Evolutionary conservation across 192 early-diverging fungal species (phyloP).

Genomic region (Entomortierella lignicola): DNA sequence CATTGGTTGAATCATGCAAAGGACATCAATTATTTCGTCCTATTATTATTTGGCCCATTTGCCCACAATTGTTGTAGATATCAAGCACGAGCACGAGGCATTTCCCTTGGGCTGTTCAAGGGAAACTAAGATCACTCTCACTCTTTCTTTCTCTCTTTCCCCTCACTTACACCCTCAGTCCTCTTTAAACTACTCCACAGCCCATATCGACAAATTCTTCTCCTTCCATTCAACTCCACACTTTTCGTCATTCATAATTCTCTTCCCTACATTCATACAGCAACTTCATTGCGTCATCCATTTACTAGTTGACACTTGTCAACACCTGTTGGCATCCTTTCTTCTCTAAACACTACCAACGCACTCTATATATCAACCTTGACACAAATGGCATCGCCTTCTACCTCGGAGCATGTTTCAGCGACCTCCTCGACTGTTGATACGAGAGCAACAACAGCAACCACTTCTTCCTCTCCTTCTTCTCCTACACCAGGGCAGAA

Average conservation of each 20-base stretch:
- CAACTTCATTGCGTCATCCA: not conserved
- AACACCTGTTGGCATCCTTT: not conserved
- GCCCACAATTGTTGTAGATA: too few relatives aligned
- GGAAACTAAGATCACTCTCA: not conserved
- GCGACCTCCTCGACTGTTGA: not conserved
- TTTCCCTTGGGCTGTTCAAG: too few relatives aligned
- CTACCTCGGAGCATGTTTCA: not conserved
- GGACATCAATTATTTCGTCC: too few relatives aligned
- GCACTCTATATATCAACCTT: not conserved
- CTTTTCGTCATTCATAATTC: not conserved
- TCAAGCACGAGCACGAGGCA: too few relatives aligned
- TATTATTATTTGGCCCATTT: too few relatives aligned
- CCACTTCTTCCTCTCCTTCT: not conserved
- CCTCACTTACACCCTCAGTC: not conserved
- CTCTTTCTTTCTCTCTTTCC: not conserved
- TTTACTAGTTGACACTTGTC: too few relatives aligned
- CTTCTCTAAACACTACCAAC: not conserved
- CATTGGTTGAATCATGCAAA: too few relatives aligned
- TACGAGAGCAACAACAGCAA: conserved; percentile 4
- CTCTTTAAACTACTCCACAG: not conserved
- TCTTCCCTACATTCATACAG: not conserved
- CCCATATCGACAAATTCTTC: not conserved
- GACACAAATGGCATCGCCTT: not conserved
- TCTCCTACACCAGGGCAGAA: not conserved
- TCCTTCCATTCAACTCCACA: too few relatives aligned